Percentiles rank a stretch among this genome's conserved stretches.
These are phyloP conservation scores for Diphasiastrum complanatum DNA, from an alignment of 83 land plant genomes.

Conservation along the genomic window DNA sequence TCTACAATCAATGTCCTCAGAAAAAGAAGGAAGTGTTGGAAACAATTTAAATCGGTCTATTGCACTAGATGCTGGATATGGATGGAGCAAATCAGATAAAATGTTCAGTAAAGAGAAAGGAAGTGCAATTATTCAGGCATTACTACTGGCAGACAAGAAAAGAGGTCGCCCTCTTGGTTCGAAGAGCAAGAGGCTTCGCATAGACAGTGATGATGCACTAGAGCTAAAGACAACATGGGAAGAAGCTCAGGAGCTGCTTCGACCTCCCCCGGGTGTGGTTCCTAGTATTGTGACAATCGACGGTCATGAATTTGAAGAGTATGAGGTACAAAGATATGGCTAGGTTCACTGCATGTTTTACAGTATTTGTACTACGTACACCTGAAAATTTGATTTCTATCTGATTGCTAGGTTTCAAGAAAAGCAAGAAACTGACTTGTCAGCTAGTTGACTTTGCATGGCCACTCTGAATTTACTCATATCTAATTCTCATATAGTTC, in stretches of 20 bases:
- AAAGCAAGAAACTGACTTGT: too few relatives aligned
- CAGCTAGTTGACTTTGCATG: too few relatives aligned
- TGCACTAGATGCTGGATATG: not conserved
- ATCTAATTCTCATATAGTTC: too few relatives aligned
- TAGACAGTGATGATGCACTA: slow-evolving; percentile 22
- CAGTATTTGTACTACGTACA: too few relatives aligned
- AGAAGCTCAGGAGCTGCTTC: slow-evolving; percentile 29
- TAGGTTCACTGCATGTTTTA: too few relatives aligned
- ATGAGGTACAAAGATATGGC: too few relatives aligned
- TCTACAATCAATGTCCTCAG: slow-evolving; percentile 7
- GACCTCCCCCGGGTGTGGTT: slow-evolving; percentile 26
- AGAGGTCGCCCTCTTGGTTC: slow-evolving; percentile 19
- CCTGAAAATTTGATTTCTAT: too few relatives aligned
- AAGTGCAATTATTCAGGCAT: not conserved
- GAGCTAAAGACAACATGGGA: slow-evolving; percentile 27
- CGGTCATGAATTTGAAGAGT: slow-evolving; percentile 42
- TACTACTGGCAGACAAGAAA: slow-evolving; percentile 16
- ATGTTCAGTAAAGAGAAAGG: not conserved
- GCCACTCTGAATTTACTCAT: too few relatives aligned
- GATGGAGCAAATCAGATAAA: not conserved
- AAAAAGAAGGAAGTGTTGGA: not conserved
- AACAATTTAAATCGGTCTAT: not conserved
- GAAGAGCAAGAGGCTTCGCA: slow-evolving; percentile 22
- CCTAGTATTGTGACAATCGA: slow-evolving; percentile 32
- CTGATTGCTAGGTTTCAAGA: too few relatives aligned